phyloP scores from a whole-genome alignment of 2,329 filamentous ascomycete genomes.

The Trichoderma asperellum region DNA sequence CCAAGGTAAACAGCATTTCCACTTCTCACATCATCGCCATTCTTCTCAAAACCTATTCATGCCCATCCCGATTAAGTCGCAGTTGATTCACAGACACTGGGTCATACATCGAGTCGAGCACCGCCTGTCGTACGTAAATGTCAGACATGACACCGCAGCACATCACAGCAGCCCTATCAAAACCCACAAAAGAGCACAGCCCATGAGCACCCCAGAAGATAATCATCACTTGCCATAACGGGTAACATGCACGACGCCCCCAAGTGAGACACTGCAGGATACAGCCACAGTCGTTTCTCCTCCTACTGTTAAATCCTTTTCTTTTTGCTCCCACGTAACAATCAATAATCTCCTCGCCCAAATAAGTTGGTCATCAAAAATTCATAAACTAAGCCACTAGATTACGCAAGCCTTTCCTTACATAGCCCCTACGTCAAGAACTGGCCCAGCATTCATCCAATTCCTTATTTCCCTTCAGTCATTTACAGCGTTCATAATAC shows the following conservation, averaged over 20 bases:
- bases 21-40: not conserved
- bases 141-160: not conserved
- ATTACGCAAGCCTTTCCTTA: not conserved
- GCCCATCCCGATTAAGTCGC: too few relatives aligned
- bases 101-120: not conserved
- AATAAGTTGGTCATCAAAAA: not conserved
- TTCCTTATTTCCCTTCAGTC: not conserved
- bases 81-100: not conserved
- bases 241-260: not conserved
- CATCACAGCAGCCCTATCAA: not conserved
- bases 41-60: not conserved
- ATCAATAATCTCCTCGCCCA: not conserved
- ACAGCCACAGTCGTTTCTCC: constrained; percentile 6
- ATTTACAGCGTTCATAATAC: not conserved
- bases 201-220: not conserved
- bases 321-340: not conserved
- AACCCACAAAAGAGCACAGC: not conserved
- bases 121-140: not conserved
- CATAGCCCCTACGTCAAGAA: not conserved
- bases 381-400: not conserved
- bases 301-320: not conserved
- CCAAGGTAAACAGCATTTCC: not conserved
- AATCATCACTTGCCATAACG: constrained; percentile 6
- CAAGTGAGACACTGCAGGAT: not conserved
- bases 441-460: not conserved